These are phyloP conservation scores for Eimeria nieschulzi DNA, from an alignment of 169 alveolate genomes.

Conservation along the genomic window DNA sequence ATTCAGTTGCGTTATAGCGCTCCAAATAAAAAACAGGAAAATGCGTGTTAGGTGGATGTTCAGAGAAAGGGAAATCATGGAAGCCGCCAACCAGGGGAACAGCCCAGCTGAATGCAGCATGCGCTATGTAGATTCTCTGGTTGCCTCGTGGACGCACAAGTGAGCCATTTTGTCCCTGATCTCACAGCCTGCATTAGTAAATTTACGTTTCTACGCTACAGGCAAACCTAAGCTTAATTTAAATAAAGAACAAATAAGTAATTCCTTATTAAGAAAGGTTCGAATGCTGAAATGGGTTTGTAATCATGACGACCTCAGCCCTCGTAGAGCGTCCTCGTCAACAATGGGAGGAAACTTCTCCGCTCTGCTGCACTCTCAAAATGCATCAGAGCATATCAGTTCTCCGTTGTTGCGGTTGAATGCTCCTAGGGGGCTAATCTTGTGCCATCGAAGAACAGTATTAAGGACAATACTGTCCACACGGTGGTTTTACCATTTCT, in stretches of 20 bases:
- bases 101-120: slow-evolving; percentile 39
- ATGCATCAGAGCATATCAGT: no score
- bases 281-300: not conserved
- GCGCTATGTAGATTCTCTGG: slow-evolving; percentile 8
- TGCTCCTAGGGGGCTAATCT: not conserved
- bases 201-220: not conserved
- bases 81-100: not conserved
- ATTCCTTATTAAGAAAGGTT: not conserved
- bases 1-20: no score
- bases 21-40: no score
- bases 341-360: not conserved
- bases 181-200: not conserved
- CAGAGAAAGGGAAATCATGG: no score
- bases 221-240: no score
- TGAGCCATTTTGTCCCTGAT: not conserved
- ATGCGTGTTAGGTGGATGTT: no score
- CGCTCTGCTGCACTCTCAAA: not conserved
- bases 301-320: not conserved
- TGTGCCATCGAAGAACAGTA: not conserved
- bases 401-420: not conserved
- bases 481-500: no score
- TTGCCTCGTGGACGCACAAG: slow-evolving; percentile 33
- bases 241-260: not conserved
- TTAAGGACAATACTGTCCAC: no score
- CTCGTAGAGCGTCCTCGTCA: not conserved